Conservation (phyloP, 148 eudicot species). For the Rhododendron ferrugineum region DNA sequence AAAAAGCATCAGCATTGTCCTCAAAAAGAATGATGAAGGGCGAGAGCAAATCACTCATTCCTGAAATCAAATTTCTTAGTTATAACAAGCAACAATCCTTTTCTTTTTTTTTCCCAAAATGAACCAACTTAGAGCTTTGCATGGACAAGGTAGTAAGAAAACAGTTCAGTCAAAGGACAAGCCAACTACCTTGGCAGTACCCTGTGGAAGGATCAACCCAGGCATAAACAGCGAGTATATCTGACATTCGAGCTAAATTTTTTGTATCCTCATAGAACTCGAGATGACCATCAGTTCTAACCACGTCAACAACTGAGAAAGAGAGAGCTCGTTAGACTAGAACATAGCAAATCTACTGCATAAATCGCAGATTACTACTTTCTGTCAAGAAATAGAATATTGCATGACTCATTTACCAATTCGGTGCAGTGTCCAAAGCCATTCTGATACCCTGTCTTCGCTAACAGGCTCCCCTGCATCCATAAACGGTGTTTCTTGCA, state of each 20-base stretch:
- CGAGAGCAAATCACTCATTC: slow-evolving; percentile 95
- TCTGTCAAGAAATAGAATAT: not conserved
- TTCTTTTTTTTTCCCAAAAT: not conserved
- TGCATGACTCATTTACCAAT: slow-evolving; percentile 46
- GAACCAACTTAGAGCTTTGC: not conserved
- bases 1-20: slow-evolving; percentile 98
- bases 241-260: slow-evolving; percentile 97
- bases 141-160: not conserved
- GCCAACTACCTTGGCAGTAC: slow-evolving; percentile 83
- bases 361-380: not conserved
- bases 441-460: slow-evolving; percentile 82
- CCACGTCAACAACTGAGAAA: slow-evolving; percentile 91
- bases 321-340: slow-evolving; percentile 15
- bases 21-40: slow-evolving; percentile 96
- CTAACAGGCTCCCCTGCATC: slow-evolving; percentile 35
- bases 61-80: slow-evolving; percentile 36
- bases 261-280: slow-evolving; percentile 83
- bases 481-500: slow-evolving; percentile 43
- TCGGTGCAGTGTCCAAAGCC: slow-evolving; percentile 97
- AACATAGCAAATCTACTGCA: slow-evolving; percentile 8
- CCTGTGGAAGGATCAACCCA: slow-evolving; percentile 99
- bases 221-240: slow-evolving; percentile 98
- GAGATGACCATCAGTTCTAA: slow-evolving; percentile 91
- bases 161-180: slow-evolving; percentile 15
- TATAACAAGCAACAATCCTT: slow-evolving; percentile 4